Conservation (phyloP, 441 rosid species). For the Hura crepitans region DNA sequence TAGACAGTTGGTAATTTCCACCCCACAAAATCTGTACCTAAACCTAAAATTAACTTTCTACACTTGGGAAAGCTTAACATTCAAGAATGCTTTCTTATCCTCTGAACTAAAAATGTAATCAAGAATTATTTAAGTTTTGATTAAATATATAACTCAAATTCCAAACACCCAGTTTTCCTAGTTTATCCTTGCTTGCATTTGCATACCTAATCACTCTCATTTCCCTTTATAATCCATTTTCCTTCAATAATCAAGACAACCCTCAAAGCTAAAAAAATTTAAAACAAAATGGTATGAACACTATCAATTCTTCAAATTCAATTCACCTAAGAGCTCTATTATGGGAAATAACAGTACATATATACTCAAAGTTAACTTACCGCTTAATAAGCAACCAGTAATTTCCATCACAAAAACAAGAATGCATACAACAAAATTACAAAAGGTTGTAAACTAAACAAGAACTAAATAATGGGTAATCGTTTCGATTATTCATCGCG, state of each 20-base stretch:
- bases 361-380: not conserved
- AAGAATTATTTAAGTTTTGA: too few species aligned
- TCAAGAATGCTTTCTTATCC: too few species aligned
- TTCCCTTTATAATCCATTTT: not conserved
- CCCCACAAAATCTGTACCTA: not conserved
- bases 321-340: not conserved
- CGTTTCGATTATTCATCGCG: not conserved
- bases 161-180: too few species aligned
- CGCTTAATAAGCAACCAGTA: not conserved
- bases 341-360: too few species aligned
- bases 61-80: too few species aligned
- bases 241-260: not conserved
- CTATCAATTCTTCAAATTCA: not conserved
- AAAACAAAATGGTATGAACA: too few species aligned
- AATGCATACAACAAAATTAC: not conserved
- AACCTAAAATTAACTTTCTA: not conserved
- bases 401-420: not conserved
- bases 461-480: not conserved
- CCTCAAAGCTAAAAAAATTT: too few species aligned
- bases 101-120: too few species aligned
- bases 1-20: not conserved
- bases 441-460: not conserved
- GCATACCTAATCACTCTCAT: not conserved
- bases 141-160: too few species aligned
- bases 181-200: too few species aligned